Evolutionary conservation across 2,329 filamentous ascomycete species (phyloP), one percentile per base, ranked within the genome.

Genomic region (Claviceps fusiformis): DNA sequence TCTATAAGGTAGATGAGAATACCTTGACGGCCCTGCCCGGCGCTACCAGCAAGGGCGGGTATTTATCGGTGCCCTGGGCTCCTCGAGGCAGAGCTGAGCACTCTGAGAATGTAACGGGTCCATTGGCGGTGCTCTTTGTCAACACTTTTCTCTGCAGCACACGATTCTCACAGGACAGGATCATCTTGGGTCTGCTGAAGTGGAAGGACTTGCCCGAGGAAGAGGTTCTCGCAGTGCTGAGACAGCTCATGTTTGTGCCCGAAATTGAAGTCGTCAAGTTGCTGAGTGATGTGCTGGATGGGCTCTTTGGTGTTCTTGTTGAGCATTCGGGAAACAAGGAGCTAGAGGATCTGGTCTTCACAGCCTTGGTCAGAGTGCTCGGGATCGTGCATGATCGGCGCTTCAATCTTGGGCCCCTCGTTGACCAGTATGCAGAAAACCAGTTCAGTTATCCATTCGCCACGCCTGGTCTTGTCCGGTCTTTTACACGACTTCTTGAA

Each of bases 191-290:
- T 17, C 75, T 98, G 31, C 71, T 97, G 39, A 88, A 85, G 62
- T 97, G 93, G 93, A 89, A 83, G 64, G 86, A 92, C 13, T 78
- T 85, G 45, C 76, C 84, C 0, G 79, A 83, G 49, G 82, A 84
- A 33, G 83, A 91, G 41, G 76, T 97, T 1, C 76, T 87, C 0
- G 77, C 82, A 29, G 74, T 95, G 0, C 73, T 98, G 46, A 86
- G 87, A 65, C 85, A 91, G 61, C 81, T 97, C 51, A 84, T 91
- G 24, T 97, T 97, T 61, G 91, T 98, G 0, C 88, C 93, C 0
- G 93, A 98, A 67, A 95, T 97, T 55, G 95, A 98, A 70, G 88
- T 98, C 39, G 93, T 98, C 59, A 98, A 97, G 73, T 79, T 97
- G 46, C 74, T 97, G 8, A 86, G 81, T 59, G 87, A 95, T 62